Base-by-base conservation (phyloP, 2,329 filamentous ascomycete genomes). In the Fusarium sp. region DNA sequence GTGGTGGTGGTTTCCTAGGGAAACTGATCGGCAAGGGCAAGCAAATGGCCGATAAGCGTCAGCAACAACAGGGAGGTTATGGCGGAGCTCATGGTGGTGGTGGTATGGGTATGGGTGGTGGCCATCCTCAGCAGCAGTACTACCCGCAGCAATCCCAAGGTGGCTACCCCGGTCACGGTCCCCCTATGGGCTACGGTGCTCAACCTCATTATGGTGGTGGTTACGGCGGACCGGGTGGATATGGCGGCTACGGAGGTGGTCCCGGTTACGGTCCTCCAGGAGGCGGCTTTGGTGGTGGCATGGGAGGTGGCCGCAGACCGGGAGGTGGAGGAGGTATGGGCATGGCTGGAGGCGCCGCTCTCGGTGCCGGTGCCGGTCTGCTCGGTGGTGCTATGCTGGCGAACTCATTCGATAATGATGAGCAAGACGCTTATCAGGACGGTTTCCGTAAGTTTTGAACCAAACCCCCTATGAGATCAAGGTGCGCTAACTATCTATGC, bases 301-400 rank as follows among this genome's bases (percentile, higher is more conserved):
- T 58, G 27, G 55, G 55, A 29, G 62, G 66, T 46, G 67, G 67
- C 8, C 84, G 82, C 64, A 84, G 83, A 74, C 72, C 78, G 48
- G 79, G 79, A 53, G 81, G 82, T 27, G 81, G 80, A 46, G 81
- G 80, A 46, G 78, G 80, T 22, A 78, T 95, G 81, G 92, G 93
- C n/a, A 85, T 87, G 64, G 88, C 86, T 3, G 93, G 92, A 49
- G 93, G 90, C 54, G 89, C 91, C 11, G 92, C 92, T 24, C 82
- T 97, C 45, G 94, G 94, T 82, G 80, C 93, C 6, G 94, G 94
- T 72, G 94, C 91, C 69, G 94, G 94, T 79, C 76, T 97, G 77
- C 75, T 97, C 2, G 94, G 94, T 73, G 94, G 94, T 58, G 87
- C 89, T 67, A 67, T 97, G 74, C 80, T 97, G 32, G 90, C 86